phyloP scores from a whole-genome alignment of 331 rosid genomes.

The Saraca asoca region DNA sequence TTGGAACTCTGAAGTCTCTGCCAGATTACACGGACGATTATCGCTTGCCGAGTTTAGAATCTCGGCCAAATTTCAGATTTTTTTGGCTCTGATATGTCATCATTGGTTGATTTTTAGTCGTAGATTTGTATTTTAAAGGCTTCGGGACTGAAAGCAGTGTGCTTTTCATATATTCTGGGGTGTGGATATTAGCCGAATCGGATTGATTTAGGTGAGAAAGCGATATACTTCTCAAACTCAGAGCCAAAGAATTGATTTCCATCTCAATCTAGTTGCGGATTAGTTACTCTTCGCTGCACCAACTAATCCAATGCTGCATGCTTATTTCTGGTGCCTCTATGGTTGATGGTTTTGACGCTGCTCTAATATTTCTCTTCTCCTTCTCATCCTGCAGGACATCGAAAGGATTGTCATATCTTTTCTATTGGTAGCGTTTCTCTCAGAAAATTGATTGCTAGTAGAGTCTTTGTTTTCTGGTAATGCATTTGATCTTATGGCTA shows the following conservation, averaged over 20 bases:
- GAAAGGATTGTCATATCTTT: conserved; percentile 9
- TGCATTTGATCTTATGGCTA: conserved; percentile 31
- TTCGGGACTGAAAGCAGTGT: conserved; percentile 32
- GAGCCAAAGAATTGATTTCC: conserved; percentile 21
- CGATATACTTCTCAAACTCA: conserved; percentile 39
- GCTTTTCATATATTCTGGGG: neutral
- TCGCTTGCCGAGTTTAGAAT: conserved; percentile 16
- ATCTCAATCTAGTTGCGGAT: conserved; percentile 11
- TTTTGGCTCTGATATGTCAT: conserved; percentile 45
- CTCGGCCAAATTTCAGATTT: conserved; percentile 37
- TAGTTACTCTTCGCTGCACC: conserved; percentile 8
- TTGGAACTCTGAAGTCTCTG: conserved; percentile 32
- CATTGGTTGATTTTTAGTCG: conserved; percentile 22
- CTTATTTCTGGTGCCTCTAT: neutral
- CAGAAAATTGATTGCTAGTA: conserved; percentile 22
- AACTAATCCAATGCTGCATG: conserved; percentile 24
- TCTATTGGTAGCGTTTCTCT: conserved; percentile 4
- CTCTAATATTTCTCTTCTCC: conserved; percentile 28
- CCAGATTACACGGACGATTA: conserved; percentile 13
- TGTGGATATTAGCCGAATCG: conserved; percentile 37
- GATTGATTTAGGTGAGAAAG: conserved; percentile 58
- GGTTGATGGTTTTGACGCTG: conserved; percentile 14
- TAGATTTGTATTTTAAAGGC: conserved; percentile 44
- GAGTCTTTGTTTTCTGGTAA: conserved; percentile 40
- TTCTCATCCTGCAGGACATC: conserved; percentile 11